A percentile compares a stretch with the other conserved stretches of the same genome.
phyloP scores from a whole-genome alignment of 176 grass and related monocot genomes.

The Juncus inflexus region DNA sequence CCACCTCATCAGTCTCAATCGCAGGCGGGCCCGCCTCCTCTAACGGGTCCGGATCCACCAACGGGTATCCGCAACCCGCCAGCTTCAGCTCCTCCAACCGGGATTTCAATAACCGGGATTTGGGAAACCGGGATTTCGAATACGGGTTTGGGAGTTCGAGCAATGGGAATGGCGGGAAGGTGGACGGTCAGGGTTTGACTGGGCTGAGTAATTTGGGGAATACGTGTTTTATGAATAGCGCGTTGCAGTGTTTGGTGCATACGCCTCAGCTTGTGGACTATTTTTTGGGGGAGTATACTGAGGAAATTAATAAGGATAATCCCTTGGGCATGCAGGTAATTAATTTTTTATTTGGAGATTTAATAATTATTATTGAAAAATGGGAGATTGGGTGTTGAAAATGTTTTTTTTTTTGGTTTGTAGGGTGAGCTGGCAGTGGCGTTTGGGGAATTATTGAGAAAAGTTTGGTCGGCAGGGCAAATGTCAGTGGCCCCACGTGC shows the following conservation, averaged over 20 bases:
- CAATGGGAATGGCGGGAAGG: conserved; percentile 46
- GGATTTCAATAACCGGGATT: conserved; percentile 26
- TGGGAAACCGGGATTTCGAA: conserved; percentile 36
- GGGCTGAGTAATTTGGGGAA: conserved; percentile 95
- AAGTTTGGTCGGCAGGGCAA: conserved; percentile 75
- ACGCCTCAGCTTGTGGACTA: conserved; percentile 86
- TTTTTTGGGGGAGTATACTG: conserved; percentile 73
- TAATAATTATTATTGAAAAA: conserved; percentile 2
- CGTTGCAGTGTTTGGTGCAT: conserved; percentile 87
- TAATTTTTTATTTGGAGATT: background rate
- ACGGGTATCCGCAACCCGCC: conserved; percentile 55
- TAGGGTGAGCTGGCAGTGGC: conserved; percentile 93
- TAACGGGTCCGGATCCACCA: conserved; percentile 55
- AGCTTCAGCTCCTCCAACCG: conserved; percentile 48
- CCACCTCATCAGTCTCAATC: conserved; percentile 76
- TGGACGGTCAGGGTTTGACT: conserved; percentile 63
- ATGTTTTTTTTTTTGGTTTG: conserved; percentile 5
- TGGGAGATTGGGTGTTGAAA: conserved; percentile 19
- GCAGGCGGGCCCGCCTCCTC: conserved; percentile 75
- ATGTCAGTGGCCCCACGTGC: conserved; percentile 75
- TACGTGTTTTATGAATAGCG: conserved; percentile 99
- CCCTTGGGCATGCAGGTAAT: conserved; percentile 90
- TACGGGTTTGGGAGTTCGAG: conserved; percentile 21
- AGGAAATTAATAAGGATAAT: conserved; percentile 95
- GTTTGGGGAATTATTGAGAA: conserved; percentile 85